Percentiles rank a stretch among this genome's conserved stretches.
These are phyloP conservation scores for Mrakia hoshinonis DNA, from an alignment of 768 basidiomycete genomes.

Conservation along the genomic window DNA sequence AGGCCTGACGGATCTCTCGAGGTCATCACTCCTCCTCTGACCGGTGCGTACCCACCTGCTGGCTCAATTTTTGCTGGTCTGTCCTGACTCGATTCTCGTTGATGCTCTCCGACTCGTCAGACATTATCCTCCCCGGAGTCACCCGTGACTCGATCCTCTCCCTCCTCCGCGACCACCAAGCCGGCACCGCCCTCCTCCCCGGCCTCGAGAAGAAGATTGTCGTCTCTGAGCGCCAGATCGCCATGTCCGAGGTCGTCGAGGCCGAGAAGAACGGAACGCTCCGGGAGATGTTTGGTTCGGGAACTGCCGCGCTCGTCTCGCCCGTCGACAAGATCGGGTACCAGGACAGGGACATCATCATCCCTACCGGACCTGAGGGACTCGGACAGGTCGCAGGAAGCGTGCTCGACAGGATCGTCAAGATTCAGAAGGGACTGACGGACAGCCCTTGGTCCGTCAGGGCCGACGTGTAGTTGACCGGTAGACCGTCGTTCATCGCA, in stretches of 20 bases:
- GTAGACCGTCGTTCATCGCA: background rate
- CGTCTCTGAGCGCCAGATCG: constrained; percentile 61
- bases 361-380: constrained; percentile 62
- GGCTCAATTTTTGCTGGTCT: background rate
- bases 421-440: constrained; percentile 63
- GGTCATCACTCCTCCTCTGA: constrained; percentile 77
- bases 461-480: background rate
- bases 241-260: constrained; percentile 63
- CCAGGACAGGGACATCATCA: constrained; percentile 49
- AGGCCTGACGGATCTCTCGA: constrained; percentile 53
- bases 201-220: constrained; percentile 52
- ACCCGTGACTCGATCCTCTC: constrained; percentile 30
- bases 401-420: constrained; percentile 64
- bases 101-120: constrained; percentile 50
- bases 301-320: constrained; percentile 30
- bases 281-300: constrained; percentile 50
- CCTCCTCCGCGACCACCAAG: constrained; percentile 24
- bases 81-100: background rate
- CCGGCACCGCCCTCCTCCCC: constrained; percentile 37
- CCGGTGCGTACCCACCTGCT: constrained; percentile 42
- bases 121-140: constrained; percentile 51
- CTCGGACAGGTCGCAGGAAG: constrained; percentile 71
- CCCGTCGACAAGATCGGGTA: constrained; percentile 48
- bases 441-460: constrained; percentile 55
- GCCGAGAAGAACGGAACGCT: constrained; percentile 45